phyloP scores from a whole-genome alignment of 179 eudicot genomes.

The Beta lomatogona region DNA sequence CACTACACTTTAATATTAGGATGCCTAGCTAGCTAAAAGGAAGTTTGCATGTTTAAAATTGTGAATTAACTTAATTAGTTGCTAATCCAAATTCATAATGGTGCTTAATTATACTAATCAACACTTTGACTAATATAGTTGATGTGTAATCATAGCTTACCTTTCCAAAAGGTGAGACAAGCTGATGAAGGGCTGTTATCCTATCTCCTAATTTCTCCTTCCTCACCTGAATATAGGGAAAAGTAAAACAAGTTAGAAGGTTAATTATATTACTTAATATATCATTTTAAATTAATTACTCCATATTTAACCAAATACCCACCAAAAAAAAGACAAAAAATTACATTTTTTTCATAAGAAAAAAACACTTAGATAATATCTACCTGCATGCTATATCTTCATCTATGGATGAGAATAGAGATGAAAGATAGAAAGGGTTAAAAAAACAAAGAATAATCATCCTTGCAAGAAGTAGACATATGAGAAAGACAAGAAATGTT shows the following conservation, averaged over 20 bases:
- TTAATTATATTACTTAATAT: neutral
- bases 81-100: slow-evolving; percentile 7
- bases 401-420: slow-evolving; percentile 27
- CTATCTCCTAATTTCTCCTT: slow-evolving; percentile 91
- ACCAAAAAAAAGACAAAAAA: neutral
- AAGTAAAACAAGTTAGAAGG: neutral
- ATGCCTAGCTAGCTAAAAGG: neutral
- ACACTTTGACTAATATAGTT: neutral
- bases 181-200: slow-evolving; percentile 89
- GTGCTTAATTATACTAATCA: slow-evolving; percentile 26
- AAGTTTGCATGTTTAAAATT: slow-evolving; percentile 4
- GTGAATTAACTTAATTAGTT: slow-evolving; percentile 11
- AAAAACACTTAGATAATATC: slow-evolving; percentile 1
- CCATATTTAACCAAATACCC: no score
- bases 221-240: slow-evolving; percentile 60
- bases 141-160: slow-evolving; percentile 38
- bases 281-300: no score
- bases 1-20: slow-evolving; percentile 14
- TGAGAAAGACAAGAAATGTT: slow-evolving; percentile 61
- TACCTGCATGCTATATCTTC: slow-evolving; percentile 19
- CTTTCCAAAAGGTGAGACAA: slow-evolving; percentile 97
- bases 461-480: slow-evolving; percentile 50
- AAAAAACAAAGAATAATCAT: slow-evolving; percentile 45
- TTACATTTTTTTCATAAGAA: no score
- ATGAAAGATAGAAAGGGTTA: slow-evolving; percentile 4